Evolutionary conservation across 306 rosid genomes (phyloP).

Genomic region (Dalbergia cochinchinensis): DNA sequence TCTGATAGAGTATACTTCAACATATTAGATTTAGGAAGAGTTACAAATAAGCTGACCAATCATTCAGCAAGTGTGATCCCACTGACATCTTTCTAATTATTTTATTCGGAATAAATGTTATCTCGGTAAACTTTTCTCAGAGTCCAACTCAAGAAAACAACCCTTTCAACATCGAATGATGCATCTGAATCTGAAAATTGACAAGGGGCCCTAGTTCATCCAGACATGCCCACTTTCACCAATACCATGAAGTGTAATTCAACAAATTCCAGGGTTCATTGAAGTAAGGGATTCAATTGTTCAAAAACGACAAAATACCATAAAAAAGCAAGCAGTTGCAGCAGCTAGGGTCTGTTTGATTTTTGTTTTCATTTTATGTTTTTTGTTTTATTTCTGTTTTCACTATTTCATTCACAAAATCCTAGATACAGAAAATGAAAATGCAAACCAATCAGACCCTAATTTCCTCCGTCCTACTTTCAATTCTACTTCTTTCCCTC

Average conservation of each 20-base stretch:
- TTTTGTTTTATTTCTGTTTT: too few species aligned
- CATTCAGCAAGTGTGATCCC: conserved; percentile 36
- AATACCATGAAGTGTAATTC: neutral
- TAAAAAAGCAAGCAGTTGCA: neutral
- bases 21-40: neutral
- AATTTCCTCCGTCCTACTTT: conserved; percentile 11
- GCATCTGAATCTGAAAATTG: conserved; percentile 28
- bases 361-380: too few species aligned
- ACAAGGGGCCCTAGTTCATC: conserved; percentile 27
- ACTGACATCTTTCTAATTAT: conserved; percentile 10
- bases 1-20: conserved; percentile 11
- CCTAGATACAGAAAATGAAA: too few species aligned
- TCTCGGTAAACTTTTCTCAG: conserved; percentile 15
- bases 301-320: conserved; percentile 18
- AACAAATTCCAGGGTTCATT: conserved; percentile 7
- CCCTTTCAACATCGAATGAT: conserved; percentile 40
- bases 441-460: too few species aligned
- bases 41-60: conserved; percentile 17
- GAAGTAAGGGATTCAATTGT: neutral
- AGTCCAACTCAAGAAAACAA: conserved; percentile 23
- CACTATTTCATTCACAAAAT: too few species aligned
- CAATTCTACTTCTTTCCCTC: neutral
- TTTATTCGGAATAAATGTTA: neutral
- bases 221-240: conserved; percentile 18
- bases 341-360: neutral